Evolutionary conservation across 768 basidiomycete genomes (phyloP).

Genomic region (Glaciozyma antarctica): DNA sequence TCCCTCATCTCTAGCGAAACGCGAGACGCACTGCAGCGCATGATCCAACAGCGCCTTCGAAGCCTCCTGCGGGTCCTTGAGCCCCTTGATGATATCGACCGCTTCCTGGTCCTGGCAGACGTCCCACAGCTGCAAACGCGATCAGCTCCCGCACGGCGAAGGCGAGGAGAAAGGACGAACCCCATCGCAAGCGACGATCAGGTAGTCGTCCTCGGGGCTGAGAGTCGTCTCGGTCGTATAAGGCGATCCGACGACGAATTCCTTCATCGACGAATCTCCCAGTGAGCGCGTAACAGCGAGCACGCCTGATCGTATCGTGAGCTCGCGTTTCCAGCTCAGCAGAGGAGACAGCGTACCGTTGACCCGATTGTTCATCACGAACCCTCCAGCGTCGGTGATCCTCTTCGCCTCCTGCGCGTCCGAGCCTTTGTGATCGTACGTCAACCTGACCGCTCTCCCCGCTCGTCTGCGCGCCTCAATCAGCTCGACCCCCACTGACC

Average conservation of each 20-base stretch:
- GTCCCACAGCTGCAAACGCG: constrained; percentile 61
- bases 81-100: constrained; percentile 63
- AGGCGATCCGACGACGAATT: constrained; percentile 94
- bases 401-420: constrained; percentile 96
- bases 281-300: constrained; percentile 90
- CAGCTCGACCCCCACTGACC: background rate
- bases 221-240: constrained; percentile 97
- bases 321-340: constrained; percentile 8
- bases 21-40: constrained; percentile 47
- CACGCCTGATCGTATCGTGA: constrained; percentile 58
- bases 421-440: constrained; percentile 97
- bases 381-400: constrained; percentile 94
- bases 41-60: constrained; percentile 65
- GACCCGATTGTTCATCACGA: constrained; percentile 96
- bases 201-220: constrained; percentile 78
- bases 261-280: constrained; percentile 98
- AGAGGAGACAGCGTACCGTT: constrained; percentile 52
- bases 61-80: constrained; percentile 71
- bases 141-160: background rate
- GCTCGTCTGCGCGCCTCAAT: constrained; percentile 46
- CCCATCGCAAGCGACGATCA: constrained; percentile 86
- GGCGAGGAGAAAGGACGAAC: constrained; percentile 7
- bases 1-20: background rate
- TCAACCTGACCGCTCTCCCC: constrained; percentile 82
- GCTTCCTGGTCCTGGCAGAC: constrained; percentile 83